A percentile compares a stretch with the other conserved stretches of the same genome.
Conservation (phyloP, 2,329 filamentous ascomycete genomes). For the Purpureocillium takamizusanense region DNA sequence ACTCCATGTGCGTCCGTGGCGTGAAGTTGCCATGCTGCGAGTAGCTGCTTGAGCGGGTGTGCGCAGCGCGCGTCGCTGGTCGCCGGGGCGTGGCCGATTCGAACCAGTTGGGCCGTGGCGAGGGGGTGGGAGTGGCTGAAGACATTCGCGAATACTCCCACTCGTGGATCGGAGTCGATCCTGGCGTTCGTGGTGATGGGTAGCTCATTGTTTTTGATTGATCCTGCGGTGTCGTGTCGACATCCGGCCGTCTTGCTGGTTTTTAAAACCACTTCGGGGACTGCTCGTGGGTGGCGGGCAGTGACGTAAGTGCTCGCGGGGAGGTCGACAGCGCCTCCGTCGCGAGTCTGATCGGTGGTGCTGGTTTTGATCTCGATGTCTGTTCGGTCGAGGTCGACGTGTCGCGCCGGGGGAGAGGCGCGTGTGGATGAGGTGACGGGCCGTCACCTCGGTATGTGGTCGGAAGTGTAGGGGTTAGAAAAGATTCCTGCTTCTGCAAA, state of each 20-base stretch:
- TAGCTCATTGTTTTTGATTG: constrained; percentile 29
- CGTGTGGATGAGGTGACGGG: constrained; percentile 35
- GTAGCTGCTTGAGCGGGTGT: constrained; percentile 27
- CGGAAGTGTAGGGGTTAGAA: constrained; percentile 47
- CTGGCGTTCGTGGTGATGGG: constrained; percentile 29
- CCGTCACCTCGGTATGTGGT: constrained; percentile 55
- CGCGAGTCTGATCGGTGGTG: neutral
- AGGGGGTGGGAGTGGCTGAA: constrained; percentile 48
- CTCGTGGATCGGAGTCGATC: constrained; percentile 39
- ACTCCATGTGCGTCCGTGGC: constrained; percentile 41
- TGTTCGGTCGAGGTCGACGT: neutral
- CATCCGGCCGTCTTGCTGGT: constrained; percentile 11
- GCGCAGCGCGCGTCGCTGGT: constrained; percentile 42
- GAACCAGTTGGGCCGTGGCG: constrained; percentile 42
- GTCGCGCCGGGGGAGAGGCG: constrained; percentile 12
- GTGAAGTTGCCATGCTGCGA: constrained; percentile 25
- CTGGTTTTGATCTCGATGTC: neutral
- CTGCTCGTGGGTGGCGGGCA: no score
- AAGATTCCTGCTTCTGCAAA: constrained; percentile 45
- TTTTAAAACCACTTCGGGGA: no score
- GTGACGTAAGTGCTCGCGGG: no score
- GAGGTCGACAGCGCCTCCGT: no score
- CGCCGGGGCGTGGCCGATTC: constrained; percentile 40
- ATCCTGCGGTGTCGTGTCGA: constrained; percentile 24
- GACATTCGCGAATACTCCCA: constrained; percentile 44